Evolutionary conservation across 352 stramenopile species (phyloP), one percentile per base, ranked within the genome.

Genomic region (Pythium brassicae): DNA sequence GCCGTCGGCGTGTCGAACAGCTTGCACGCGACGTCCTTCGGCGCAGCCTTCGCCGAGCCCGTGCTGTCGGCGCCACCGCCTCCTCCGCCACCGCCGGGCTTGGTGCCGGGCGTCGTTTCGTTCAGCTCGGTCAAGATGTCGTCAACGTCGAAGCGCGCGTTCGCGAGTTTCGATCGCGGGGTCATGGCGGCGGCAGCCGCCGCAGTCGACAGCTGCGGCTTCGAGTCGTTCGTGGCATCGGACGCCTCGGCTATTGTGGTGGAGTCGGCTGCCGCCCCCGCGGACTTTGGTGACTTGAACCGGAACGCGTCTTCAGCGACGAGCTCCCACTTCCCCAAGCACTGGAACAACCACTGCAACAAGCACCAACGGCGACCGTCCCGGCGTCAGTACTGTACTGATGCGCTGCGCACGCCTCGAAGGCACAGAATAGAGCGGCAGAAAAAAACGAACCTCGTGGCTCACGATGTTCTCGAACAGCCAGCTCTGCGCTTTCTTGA

Each of bases 401-500:
- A 29, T 29, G 14, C 26, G 7, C 10, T 2, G 59, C 9, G 42
- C 19, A 51, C 15, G 12, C 0, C 23, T 15, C n/a, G 10, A 37
- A 37, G 32, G 32, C 32, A 22, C 45, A 47, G 17, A 48, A 14
- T 8, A 2, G 29, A 1, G 25, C 26, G 23, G 29, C 12, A 51
- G 32, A 26, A 17, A 2, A 4, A 19, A 12, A 57, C 66, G n/a
- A 68, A 94, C 85, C 75, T 95, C 73, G 27, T 87, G 80, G 29
- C 69, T 82, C 51, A 94, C 66, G 26, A 95, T 80, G 53, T 95
- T 92, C 22, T 83, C 61, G 35, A 92, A 88, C 44, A 71, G 65
- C 86, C 86, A 95, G 52, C 77, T 90, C 52, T 89, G 56, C 10
- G 86, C 80, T 53, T 87, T 90, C 63, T 94, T 89, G 65, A 83